Conservation (phyloP, 305 asterid genomes). For the Fraxinus paxiana region DNA sequence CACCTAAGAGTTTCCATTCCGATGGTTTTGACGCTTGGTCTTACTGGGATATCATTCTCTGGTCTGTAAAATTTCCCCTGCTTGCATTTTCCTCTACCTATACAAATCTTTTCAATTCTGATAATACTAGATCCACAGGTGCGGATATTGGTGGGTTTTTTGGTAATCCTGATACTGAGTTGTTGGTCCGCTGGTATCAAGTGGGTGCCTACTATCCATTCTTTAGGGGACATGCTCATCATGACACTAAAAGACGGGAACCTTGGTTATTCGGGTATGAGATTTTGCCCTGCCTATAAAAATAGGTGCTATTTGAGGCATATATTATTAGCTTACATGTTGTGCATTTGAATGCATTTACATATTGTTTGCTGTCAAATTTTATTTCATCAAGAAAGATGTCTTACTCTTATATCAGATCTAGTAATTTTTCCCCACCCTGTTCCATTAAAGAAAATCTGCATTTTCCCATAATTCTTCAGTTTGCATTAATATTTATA, state of each 20-base stretch:
- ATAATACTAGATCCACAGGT: constrained; percentile 41
- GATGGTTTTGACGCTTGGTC: constrained; percentile 87
- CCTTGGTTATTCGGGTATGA: constrained; percentile 97
- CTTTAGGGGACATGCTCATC: constrained; percentile 98
- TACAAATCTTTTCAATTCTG: constrained; percentile 12
- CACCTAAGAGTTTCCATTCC: constrained; percentile 88
- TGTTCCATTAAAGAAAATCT: not conserved
- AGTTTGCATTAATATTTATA: not conserved
- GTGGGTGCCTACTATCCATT: constrained; percentile 95
- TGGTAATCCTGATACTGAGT: constrained; percentile 87
- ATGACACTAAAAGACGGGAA: constrained; percentile 94
- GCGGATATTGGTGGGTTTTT: constrained; percentile 99
- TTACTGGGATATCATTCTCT: constrained; percentile 79
- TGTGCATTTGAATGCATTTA: not conserved
- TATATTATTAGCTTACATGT: not conserved
- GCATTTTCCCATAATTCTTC: not conserved
- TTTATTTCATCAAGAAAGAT: not conserved
- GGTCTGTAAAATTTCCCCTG: constrained; percentile 45
- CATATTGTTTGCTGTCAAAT: not conserved
- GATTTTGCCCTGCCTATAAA: constrained; percentile 21
- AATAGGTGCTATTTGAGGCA: constrained; percentile 5
- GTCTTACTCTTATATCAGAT: not conserved
- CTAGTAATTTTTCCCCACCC: not conserved
- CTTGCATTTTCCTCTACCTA: not conserved
- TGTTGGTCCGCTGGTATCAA: constrained; percentile 98